Percentiles rank a stretch among this genome's conserved stretches.
Evolutionary conservation across 129 eudicot genomes (phyloP).

Genomic region (sunflower (Helianthus annuus)): HanXRQr2.0-SUNRISE NC_035433.2:138455121-138455620

Average conservation of each 20-base stretch:
- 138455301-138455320: neutral
- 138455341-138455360: constrained; percentile 47
- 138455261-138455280: neutral
- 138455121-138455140: too few species aligned
- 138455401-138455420: constrained; percentile 67
- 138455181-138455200: too few species aligned
- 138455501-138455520: constrained; percentile 77
- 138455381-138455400: constrained; percentile 63
- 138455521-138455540: constrained; percentile 52
- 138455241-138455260: neutral
- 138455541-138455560: constrained; percentile 57
- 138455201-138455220: too few species aligned
- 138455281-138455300: neutral
- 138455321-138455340: constrained; percentile 11
- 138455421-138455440: constrained; percentile 62
- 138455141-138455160: too few species aligned
- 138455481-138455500: constrained; percentile 67
- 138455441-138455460: constrained; percentile 53
- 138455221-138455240: neutral
- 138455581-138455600: constrained; percentile 57
- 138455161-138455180: too few species aligned
- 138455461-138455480: constrained; percentile 55
- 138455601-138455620: constrained; percentile 49
- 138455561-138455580: constrained; percentile 55
- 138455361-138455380: constrained; percentile 59